Percentiles rank a stretch among this genome's conserved stretches.
phyloP scores from a whole-genome alignment of 1,284 basidiomycete genomes.

The Fistulina hepatica region DNA sequence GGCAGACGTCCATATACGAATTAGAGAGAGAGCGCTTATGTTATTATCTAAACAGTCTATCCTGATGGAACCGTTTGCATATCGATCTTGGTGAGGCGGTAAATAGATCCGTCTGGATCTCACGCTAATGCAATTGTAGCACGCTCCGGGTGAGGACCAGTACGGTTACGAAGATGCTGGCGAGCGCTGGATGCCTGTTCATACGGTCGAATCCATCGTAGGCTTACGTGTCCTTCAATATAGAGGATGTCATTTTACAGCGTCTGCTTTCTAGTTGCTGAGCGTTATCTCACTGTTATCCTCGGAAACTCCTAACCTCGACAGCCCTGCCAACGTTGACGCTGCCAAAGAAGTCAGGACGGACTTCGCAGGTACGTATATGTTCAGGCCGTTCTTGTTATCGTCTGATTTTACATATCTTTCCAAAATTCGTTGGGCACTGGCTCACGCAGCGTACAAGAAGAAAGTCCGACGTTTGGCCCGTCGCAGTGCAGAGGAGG shows the following conservation, averaged over 20 bases:
- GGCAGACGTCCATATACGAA: constrained; percentile 19
- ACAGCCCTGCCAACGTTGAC: constrained; percentile 96
- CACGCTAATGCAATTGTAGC: constrained; percentile 35
- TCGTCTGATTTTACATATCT: not conserved
- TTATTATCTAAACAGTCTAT: constrained; percentile 54
- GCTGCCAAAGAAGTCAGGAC: constrained; percentile 86
- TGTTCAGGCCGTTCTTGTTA: not conserved
- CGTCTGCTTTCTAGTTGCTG: constrained; percentile 52
- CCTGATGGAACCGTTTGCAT: constrained; percentile 86
- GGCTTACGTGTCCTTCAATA: constrained; percentile 2
- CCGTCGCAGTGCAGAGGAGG: constrained; percentile 78
- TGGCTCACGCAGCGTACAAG: constrained; percentile 53
- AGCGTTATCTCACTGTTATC: constrained; percentile 95
- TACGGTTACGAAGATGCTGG: constrained; percentile 97
- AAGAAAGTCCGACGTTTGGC: constrained; percentile 88
- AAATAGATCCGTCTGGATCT: not conserved
- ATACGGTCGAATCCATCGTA: constrained; percentile 95
- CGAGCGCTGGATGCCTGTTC: constrained; percentile 96
- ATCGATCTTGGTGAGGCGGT: constrained; percentile 74
- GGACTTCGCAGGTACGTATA: constrained; percentile 49
- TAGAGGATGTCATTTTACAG: no score
- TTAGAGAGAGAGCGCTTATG: constrained; percentile 2
- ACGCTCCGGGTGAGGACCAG: constrained; percentile 94
- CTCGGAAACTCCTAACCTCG: constrained; percentile 84
- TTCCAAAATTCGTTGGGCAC: not conserved